These are phyloP conservation scores for Petasospora fabianii DNA, from an alignment of 1,139 yeast genomes.

Conservation along the genomic window DNA sequence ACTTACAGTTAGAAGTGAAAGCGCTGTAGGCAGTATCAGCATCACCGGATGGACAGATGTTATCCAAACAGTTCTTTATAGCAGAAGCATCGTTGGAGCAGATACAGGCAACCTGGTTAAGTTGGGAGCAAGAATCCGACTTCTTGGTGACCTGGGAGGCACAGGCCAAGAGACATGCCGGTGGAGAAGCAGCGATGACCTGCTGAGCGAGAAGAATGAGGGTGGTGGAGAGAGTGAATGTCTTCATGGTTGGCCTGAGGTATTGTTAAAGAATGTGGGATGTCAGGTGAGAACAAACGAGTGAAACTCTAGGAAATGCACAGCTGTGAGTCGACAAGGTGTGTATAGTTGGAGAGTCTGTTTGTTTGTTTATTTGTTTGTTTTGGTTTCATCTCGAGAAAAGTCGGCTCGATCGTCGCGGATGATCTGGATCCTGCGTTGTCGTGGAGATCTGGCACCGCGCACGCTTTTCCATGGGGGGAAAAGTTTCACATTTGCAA, in stretches of 20 bases:
- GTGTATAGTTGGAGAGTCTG: no score
- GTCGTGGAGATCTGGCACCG: background rate
- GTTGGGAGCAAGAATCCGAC: constrained; percentile 49
- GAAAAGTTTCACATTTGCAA: no score
- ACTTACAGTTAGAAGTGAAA: constrained; percentile 52
- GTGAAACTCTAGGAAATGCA: no score
- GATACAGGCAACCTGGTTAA: constrained; percentile 62
- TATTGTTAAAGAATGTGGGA: background rate
- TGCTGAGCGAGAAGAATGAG: constrained; percentile 47
- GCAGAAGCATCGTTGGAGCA: constrained; percentile 51
- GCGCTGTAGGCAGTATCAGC: constrained; percentile 54
- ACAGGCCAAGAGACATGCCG: constrained; percentile 88
- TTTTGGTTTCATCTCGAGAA: background rate
- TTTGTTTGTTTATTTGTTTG: no score
- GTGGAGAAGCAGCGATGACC: constrained; percentile 72
- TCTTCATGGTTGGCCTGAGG: constrained; percentile 3
- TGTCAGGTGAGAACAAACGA: background rate
- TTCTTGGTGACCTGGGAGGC: constrained; percentile 67
- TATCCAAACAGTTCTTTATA: constrained; percentile 56
- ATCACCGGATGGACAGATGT: constrained; percentile 61
- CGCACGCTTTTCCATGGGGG: background rate
- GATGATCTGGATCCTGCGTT: background rate
- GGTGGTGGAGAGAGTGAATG: constrained; percentile 38
- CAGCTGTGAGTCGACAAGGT: no score
- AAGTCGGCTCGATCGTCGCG: background rate